Evolutionary conservation across 2,329 filamentous ascomycete species (phyloP).

Genomic region (Fusarium pilosicola): DNA sequence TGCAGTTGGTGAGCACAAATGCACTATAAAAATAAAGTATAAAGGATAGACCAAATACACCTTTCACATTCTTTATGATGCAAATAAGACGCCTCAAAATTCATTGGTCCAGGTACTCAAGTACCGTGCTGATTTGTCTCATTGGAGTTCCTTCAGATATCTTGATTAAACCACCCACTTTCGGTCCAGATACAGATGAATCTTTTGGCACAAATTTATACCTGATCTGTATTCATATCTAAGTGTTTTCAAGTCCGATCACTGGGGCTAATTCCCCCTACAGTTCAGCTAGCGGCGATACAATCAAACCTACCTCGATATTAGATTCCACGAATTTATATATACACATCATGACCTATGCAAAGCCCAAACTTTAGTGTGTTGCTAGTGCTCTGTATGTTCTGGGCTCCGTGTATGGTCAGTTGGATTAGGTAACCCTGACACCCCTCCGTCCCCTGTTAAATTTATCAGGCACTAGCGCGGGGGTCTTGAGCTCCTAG

Average conservation of each 20-base stretch:
- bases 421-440: constrained; percentile 2
- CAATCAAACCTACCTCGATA: neutral
- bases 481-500: constrained; percentile 35
- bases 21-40: neutral
- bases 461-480: constrained; percentile 35
- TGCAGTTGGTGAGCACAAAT: neutral
- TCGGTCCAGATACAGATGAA: neutral
- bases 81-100: neutral
- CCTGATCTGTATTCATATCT: neutral
- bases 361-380: neutral
- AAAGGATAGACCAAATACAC: neutral
- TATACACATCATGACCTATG: neutral
- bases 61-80: neutral
- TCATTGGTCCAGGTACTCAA: neutral
- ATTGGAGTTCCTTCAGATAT: neutral
- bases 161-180: too few species aligned
- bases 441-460: neutral
- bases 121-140: neutral
- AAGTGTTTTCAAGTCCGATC: neutral
- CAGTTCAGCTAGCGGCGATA: neutral
- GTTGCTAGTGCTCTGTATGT: neutral
- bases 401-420: neutral
- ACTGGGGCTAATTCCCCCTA: neutral
- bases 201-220: neutral
- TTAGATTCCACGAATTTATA: neutral